These are phyloP conservation scores for Fusarium odoratissimum DNA, from an alignment of 2,329 filamentous ascomycete species.

Conservation along the genomic window DNA sequence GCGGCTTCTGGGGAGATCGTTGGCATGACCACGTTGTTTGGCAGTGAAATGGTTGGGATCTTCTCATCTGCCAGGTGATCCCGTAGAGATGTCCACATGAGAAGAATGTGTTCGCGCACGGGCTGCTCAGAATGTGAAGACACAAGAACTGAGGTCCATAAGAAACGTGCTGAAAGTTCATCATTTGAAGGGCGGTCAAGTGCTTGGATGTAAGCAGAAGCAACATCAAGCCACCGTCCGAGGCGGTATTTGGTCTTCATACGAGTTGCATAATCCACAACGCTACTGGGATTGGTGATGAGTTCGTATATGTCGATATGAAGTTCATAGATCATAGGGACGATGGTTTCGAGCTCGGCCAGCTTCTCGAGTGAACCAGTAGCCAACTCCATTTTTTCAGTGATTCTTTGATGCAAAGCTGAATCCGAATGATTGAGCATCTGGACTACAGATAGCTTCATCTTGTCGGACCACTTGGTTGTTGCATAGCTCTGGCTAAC, in stretches of 20 bases:
- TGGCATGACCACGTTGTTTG: conserved; percentile 90
- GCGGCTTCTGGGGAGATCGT: conserved; percentile 85
- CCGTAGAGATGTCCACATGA: conserved; percentile 69
- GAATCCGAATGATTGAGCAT: conserved; percentile 66
- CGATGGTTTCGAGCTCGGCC: conserved; percentile 55
- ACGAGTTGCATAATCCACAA: conserved; percentile 61
- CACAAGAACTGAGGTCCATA: conserved; percentile 67
- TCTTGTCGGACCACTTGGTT: conserved; percentile 67
- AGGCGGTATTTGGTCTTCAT: conserved; percentile 63
- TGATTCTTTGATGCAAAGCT: conserved; percentile 60
- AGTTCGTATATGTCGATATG: conserved; percentile 71
- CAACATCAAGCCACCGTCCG: conserved; percentile 63
- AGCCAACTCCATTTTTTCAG: conserved; percentile 54
- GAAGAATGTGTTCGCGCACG: conserved; percentile 66
- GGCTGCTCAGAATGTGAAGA: conserved; percentile 65
- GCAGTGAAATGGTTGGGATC: conserved; percentile 66
- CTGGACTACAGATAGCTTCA: conserved; percentile 68
- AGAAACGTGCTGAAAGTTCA: conserved; percentile 61
- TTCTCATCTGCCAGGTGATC: conserved; percentile 60
- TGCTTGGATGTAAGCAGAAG: conserved; percentile 58
- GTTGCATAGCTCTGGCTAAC: conserved; percentile 63
- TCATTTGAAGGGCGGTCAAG: conserved; percentile 51
- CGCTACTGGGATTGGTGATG: conserved; percentile 67
- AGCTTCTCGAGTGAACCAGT: conserved; percentile 43
- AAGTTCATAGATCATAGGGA: conserved; percentile 71